Evolutionary conservation across 139 green algal species (phyloP).

Genomic region (Yamagishiella unicocca): DNA sequence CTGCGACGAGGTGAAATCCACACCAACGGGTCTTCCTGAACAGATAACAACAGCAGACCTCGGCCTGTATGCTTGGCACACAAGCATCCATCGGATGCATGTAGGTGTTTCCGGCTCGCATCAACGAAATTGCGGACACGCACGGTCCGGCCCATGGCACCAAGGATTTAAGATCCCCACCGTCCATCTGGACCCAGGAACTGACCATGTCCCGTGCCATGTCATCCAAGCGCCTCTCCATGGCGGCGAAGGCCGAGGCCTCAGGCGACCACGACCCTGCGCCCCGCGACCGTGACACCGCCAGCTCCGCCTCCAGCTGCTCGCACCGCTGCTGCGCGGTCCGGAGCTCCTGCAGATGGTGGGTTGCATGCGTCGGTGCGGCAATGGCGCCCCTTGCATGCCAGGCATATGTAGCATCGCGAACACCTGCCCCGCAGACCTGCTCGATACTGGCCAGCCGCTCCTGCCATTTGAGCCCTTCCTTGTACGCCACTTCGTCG

Average conservation of each 20-base stretch:
- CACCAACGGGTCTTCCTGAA: too few relatives aligned
- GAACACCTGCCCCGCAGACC: conserved; percentile 13
- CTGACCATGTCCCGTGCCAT: conserved; percentile 50
- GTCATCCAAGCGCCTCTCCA: conserved; percentile 59
- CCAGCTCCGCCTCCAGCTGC: conserved; percentile 53
- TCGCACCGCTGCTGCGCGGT: conserved; percentile 32
- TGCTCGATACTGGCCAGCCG: conserved; percentile 30
- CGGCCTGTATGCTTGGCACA: too few relatives aligned
- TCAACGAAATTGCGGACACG: too few relatives aligned
- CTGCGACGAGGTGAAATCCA: not conserved
- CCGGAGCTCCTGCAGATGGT: conserved; percentile 48
- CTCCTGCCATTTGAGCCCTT: conserved; percentile 54
- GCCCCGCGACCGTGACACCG: conserved; percentile 14
- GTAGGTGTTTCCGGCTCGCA: too few relatives aligned
- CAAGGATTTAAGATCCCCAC: too few relatives aligned
- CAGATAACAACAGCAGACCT: too few relatives aligned
- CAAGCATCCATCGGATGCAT: too few relatives aligned
- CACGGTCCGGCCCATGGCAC: too few relatives aligned
- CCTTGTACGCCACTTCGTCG: conserved; percentile 59
- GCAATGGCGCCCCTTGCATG: too few relatives aligned
- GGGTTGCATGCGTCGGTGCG: too few relatives aligned
- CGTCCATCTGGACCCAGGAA: too few relatives aligned
- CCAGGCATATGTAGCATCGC: too few relatives aligned
- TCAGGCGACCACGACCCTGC: conserved; percentile 45
- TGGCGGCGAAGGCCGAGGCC: conserved; percentile 55